Conservation (phyloP, 345 rosid genomes). For the Tarenaya hassleriana region DNA sequence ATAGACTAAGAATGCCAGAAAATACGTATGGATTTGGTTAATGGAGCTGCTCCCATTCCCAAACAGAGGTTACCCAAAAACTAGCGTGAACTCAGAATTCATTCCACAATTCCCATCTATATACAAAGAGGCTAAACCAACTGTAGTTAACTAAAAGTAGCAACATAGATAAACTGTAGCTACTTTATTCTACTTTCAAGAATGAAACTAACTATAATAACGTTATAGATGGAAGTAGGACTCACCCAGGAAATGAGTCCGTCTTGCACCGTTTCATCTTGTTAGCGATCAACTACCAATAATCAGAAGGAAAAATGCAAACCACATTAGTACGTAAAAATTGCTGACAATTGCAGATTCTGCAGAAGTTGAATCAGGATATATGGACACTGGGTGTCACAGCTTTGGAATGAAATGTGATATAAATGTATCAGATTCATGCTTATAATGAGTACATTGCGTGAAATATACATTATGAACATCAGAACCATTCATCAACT, state of each 20-base stretch:
- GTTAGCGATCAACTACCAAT: conserved; percentile 58
- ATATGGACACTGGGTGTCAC: background rate
- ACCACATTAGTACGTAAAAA: too few species aligned
- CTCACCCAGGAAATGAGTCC: conserved; percentile 65
- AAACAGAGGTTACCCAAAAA: too few species aligned
- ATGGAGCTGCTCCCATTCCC: too few species aligned
- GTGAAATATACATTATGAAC: conserved; percentile 1
- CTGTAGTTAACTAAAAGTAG: too few species aligned
- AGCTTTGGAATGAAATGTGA: background rate
- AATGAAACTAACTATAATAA: too few species aligned
- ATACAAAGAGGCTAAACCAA: too few species aligned
- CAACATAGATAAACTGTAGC: too few species aligned
- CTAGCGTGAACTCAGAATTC: too few species aligned
- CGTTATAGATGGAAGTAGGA: conserved; percentile 7
- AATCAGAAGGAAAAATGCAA: conserved; percentile 4
- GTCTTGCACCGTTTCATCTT: conserved; percentile 94
- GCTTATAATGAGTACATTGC: conserved; percentile 5
- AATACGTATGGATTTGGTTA: too few species aligned
- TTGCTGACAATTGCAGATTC: background rate
- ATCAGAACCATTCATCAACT: conserved; percentile 28
- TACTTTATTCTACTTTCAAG: too few species aligned
- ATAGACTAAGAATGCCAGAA: too few species aligned
- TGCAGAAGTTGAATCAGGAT: background rate
- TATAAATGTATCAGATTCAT: background rate
- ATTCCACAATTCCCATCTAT: too few species aligned